These are phyloP conservation scores for Blastobotrys capitulatus DNA, from an alignment of 1,139 yeast genomes.

Conservation along the genomic window DNA sequence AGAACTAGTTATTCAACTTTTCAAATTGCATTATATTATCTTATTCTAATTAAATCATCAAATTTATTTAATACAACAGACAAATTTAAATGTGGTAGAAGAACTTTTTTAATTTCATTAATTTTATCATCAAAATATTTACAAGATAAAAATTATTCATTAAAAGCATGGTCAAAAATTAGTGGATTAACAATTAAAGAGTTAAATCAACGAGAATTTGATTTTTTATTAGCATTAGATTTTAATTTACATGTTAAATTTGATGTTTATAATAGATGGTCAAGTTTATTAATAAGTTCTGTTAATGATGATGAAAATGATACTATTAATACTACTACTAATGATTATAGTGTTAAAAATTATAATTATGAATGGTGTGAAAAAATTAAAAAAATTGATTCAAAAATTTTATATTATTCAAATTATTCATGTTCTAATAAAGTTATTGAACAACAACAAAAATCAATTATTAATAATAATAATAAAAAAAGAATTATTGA, in stretches of 20 bases:
- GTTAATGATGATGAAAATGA: conserved; percentile 38
- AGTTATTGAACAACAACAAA: too few species aligned
- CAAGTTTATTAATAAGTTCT: conserved; percentile 30
- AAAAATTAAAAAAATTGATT: not conserved
- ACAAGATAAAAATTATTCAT: conserved; percentile 66
- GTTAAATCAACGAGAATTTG: conserved; percentile 49
- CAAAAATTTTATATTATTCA: not conserved
- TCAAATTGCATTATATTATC: conserved; percentile 61
- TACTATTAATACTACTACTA: not conserved
- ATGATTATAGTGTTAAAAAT: not conserved
- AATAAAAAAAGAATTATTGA: not conserved
- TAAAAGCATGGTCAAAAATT: conserved; percentile 71
- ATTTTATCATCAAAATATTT: conserved; percentile 67
- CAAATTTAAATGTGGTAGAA: conserved; percentile 48
- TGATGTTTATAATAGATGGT: conserved; percentile 50
- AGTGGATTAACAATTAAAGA: conserved; percentile 54
- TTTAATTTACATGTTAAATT: conserved; percentile 52
- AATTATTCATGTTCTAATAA: too few species aligned
- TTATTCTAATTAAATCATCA: conserved; percentile 42
- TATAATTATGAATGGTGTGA: not conserved
- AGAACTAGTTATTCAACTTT: conserved; percentile 60
- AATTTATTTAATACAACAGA: conserved; percentile 4
- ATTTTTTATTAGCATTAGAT: conserved; percentile 48
- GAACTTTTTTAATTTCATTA: conserved; percentile 59
- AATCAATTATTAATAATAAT: conserved; percentile 3